Conservation (phyloP, 2,329 filamentous ascomycete genomes). For the Trichophyton rubrum region DNA sequence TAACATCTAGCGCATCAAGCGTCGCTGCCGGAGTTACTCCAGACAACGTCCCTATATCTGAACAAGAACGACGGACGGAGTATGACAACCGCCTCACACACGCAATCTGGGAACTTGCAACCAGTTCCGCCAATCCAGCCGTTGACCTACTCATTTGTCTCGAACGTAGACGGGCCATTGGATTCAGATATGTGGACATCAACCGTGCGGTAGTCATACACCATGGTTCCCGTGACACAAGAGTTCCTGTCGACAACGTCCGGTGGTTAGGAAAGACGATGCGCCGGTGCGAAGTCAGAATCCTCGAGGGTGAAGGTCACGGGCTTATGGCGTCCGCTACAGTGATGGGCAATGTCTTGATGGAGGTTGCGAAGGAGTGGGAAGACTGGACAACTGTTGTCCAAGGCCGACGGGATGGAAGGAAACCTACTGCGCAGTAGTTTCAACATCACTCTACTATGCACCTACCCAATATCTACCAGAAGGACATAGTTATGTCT, state of each 20-base stretch:
- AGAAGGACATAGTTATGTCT: too few relatives aligned
- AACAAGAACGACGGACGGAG: conserved; percentile 31
- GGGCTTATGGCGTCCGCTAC: conserved; percentile 87
- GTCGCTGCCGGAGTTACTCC: conserved; percentile 8
- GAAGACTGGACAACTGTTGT: conserved; percentile 63
- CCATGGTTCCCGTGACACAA: conserved; percentile 77
- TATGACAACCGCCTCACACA: conserved; percentile 84
- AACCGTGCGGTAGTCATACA: conserved; percentile 84
- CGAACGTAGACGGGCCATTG: conserved; percentile 79
- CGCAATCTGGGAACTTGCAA: conserved; percentile 87
- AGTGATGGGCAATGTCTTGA: conserved; percentile 89
- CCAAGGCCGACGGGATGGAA: conserved; percentile 27
- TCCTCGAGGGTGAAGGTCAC: conserved; percentile 84
- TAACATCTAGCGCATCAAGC: conserved; percentile 8
- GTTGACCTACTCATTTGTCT: conserved; percentile 87
- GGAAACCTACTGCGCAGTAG: neutral
- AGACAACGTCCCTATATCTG: conserved; percentile 35
- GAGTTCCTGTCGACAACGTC: conserved; percentile 90
- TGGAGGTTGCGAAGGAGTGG: conserved; percentile 91
- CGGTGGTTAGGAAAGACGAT: conserved; percentile 90
- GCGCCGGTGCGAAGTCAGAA: conserved; percentile 79
- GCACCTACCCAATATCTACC: too few relatives aligned
- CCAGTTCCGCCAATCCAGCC: conserved; percentile 81
- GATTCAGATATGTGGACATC: conserved; percentile 94
- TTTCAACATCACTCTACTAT: neutral